Evolutionary conservation across 805 yeast species (phyloP).

Genomic region (Barnettozyma californica): DNA sequence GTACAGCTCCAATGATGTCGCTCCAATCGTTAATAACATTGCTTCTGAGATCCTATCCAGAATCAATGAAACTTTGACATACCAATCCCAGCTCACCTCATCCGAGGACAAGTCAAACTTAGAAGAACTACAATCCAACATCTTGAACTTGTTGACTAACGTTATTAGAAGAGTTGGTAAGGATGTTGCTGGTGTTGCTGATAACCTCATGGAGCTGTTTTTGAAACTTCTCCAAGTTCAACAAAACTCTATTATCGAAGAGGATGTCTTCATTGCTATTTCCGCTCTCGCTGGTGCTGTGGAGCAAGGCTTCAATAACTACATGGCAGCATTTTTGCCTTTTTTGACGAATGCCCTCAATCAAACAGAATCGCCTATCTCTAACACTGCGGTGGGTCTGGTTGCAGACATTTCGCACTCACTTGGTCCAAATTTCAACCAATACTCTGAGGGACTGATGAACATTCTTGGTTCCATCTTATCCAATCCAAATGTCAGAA

Average conservation of each 20-base stretch:
- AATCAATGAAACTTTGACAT: slow-evolving; percentile 60
- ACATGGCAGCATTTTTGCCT: slow-evolving; percentile 80
- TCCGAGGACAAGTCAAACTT: slow-evolving; percentile 71
- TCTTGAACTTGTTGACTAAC: slow-evolving; percentile 23
- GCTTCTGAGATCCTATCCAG: slow-evolving; percentile 72
- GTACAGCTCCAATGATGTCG: slow-evolving; percentile 64
- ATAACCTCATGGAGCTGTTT: slow-evolving; percentile 78
- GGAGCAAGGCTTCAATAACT: slow-evolving; percentile 64
- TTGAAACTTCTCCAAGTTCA: slow-evolving; percentile 60
- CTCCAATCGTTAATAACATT: slow-evolving; percentile 62
- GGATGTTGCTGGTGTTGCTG: slow-evolving; percentile 65
- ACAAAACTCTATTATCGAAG: slow-evolving; percentile 75
- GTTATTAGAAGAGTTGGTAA: slow-evolving; percentile 58
- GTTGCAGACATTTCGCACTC: slow-evolving; percentile 94
- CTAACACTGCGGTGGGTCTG: slow-evolving; percentile 88
- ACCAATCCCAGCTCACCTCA: slow-evolving; percentile 53
- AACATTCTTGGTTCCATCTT: slow-evolving; percentile 70
- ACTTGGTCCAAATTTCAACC: slow-evolving; percentile 64
- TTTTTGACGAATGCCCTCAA: slow-evolving; percentile 72
- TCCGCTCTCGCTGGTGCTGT: slow-evolving; percentile 84
- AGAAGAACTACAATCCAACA: slow-evolving; percentile 83
- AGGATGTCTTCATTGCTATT: slow-evolving; percentile 88
- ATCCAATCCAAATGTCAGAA: slow-evolving; percentile 59
- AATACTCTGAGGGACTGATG: slow-evolving; percentile 80
- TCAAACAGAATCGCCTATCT: slow-evolving; percentile 77